phyloP scores from a whole-genome alignment of 805 yeast species.

The Suhomyces sp. region DNA sequence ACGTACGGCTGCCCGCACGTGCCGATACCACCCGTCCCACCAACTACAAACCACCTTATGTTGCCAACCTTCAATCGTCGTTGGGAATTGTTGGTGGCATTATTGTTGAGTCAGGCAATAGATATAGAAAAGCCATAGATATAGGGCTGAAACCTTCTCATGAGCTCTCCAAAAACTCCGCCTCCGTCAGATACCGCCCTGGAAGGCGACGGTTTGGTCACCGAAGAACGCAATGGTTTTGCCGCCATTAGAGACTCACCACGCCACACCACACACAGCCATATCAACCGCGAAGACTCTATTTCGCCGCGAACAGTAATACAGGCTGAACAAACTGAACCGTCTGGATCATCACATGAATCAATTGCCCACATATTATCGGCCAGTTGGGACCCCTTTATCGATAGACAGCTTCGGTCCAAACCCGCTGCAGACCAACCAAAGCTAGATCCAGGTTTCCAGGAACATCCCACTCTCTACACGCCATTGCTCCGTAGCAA shows the following conservation, averaged over 20 bases:
- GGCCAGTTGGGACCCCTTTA: slow-evolving; percentile 10
- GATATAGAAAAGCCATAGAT: too few species aligned
- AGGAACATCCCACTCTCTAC: not conserved
- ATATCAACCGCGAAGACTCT: not conserved
- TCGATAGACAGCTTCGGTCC: not conserved
- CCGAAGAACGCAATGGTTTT: not conserved
- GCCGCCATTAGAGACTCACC: not conserved
- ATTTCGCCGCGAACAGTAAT: not conserved
- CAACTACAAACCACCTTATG: not conserved
- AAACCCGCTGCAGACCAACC: not conserved
- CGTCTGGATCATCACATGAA: not conserved
- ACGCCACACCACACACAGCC: not conserved
- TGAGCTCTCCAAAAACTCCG: not conserved
- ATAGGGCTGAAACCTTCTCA: not conserved
- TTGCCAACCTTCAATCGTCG: too few species aligned
- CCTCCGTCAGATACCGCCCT: not conserved
- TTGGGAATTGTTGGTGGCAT: not conserved
- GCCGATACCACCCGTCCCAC: not conserved
- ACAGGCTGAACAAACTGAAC: not conserved
- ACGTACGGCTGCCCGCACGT: not conserved
- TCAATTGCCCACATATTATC: slow-evolving; percentile 7
- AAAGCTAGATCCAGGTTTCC: not conserved
- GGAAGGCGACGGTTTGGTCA: not conserved
- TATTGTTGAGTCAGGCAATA: not conserved
- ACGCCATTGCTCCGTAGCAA: slow-evolving; percentile 9